These are phyloP conservation scores for Skeletonema menzelii DNA, from an alignment of 108 stramenopile genomes.

Conservation along the genomic window DNA sequence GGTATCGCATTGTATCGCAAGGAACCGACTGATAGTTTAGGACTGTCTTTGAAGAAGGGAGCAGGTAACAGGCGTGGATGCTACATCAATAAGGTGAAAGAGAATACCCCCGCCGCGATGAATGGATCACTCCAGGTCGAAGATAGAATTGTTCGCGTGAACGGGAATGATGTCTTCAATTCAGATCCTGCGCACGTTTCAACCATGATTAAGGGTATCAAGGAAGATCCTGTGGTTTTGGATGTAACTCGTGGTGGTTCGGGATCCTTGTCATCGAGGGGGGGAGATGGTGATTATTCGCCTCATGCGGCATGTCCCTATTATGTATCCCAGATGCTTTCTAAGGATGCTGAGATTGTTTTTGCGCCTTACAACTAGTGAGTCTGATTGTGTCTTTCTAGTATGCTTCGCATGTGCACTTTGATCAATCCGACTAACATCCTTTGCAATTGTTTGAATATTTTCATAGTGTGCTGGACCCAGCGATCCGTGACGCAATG, in stretches of 20 bases:
- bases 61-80: constrained; percentile 26
- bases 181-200: constrained; percentile 23
- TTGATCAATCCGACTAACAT: neutral
- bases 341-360: constrained; percentile 82
- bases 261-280: constrained; percentile 8
- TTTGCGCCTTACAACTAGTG: constrained; percentile 96
- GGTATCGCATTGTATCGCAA: constrained; percentile 66
- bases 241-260: constrained; percentile 44
- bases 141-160: constrained; percentile 60
- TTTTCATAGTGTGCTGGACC: constrained; percentile 64
- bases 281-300: constrained; percentile 45
- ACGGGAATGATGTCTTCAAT: constrained; percentile 43
- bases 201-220: constrained; percentile 14
- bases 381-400: constrained; percentile 22
- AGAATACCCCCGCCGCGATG: constrained; percentile 32
- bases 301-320: constrained; percentile 84
- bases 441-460: neutral
- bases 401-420: neutral
- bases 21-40: constrained; percentile 43
- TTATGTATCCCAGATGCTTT: constrained; percentile 69
- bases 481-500: constrained; percentile 68
- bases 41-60: constrained; percentile 31
- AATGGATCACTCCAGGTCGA: constrained; percentile 42
- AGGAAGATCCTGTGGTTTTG: constrained; percentile 53
- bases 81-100: constrained; percentile 15